A percentile compares a stretch with the other conserved stretches of the same genome.
Evolutionary conservation across 352 stramenopile genomes (phyloP).

Genomic region (Globisporangium echinulatum): DNA sequence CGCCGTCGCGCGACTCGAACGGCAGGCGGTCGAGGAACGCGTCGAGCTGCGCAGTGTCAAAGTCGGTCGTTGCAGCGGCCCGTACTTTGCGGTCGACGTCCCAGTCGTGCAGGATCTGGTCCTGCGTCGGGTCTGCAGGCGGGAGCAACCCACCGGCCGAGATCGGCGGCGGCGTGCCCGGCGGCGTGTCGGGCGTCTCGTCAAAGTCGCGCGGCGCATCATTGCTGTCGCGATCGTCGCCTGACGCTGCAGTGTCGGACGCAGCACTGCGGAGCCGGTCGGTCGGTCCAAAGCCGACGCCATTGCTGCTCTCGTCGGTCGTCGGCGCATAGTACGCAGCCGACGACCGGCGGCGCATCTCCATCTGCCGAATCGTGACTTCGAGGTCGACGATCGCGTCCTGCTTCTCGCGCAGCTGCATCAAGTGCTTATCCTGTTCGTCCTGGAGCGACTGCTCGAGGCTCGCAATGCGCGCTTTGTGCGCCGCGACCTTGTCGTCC

Average conservation of each 20-base stretch:
- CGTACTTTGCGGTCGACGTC: conserved; percentile 55
- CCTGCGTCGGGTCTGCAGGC: conserved; percentile 37
- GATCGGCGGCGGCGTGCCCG: conserved; percentile 69
- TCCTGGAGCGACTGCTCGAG: conserved; percentile 52
- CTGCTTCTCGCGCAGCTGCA: conserved; percentile 64
- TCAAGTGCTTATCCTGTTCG: conserved; percentile 62
- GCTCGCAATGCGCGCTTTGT: conserved; percentile 54
- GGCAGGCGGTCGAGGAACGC: conserved; percentile 58
- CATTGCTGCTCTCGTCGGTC: conserved; percentile 25
- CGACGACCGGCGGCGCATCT: conserved; percentile 44
- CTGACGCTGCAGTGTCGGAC: conserved; percentile 7
- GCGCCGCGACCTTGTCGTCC: conserved; percentile 56
- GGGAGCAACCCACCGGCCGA: conserved; percentile 43
- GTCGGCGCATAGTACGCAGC: conserved; percentile 28
- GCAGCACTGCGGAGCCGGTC: conserved; percentile 24
- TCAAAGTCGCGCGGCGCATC: conserved; percentile 14
- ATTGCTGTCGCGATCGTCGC: conserved; percentile 6
- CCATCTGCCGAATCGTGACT: conserved; percentile 52
- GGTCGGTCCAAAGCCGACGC: conserved; percentile 45
- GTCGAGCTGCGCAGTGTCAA: conserved; percentile 38
- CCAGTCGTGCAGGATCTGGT: conserved; percentile 69
- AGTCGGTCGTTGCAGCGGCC: conserved; percentile 25
- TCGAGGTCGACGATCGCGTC: conserved; percentile 59
- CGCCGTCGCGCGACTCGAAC: conserved; percentile 59
- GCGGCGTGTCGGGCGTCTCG: conserved; percentile 62